phyloP scores from a whole-genome alignment of 306 rosid species.

The Purshia tridentata region DNA sequence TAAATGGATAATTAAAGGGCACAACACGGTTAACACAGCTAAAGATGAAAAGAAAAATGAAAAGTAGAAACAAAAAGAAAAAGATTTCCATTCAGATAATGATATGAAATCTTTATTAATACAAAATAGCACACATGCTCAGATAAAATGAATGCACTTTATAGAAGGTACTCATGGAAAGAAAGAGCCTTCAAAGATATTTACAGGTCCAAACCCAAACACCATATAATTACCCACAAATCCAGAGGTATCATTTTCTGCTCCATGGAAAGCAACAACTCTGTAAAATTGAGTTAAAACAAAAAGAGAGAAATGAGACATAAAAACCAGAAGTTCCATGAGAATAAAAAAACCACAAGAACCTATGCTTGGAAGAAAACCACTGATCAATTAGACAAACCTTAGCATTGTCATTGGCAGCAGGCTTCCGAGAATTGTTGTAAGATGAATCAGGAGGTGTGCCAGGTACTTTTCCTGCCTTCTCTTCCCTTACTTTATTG shows the following conservation, averaged over 20 bases:
- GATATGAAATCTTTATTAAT: conserved; percentile 17
- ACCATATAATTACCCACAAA: conserved; percentile 37
- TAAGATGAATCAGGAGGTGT: conserved; percentile 44
- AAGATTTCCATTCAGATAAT: conserved; percentile 14
- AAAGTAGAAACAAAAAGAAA: background rate
- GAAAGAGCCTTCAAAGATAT: conserved; percentile 36
- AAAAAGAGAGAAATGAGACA: conserved; percentile 22
- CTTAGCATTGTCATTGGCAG: conserved; percentile 39
- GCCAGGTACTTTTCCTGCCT: conserved; percentile 45
- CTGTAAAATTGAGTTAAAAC: conserved; percentile 42
- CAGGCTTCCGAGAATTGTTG: conserved; percentile 23
- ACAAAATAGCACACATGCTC: conserved; percentile 34
- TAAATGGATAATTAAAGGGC: conserved; percentile 3
- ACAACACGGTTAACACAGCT: conserved; percentile 2
- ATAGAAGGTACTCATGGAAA: conserved; percentile 18
- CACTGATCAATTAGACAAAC: conserved; percentile 31
- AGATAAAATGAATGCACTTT: conserved; percentile 18
- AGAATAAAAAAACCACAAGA: conserved; percentile 2
- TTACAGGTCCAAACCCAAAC: conserved; percentile 55
- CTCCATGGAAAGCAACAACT: conserved; percentile 69
- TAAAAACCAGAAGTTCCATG: background rate
- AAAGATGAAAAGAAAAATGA: background rate
- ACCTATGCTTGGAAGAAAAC: background rate
- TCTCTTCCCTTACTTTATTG: conserved; percentile 71
- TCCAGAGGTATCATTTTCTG: conserved; percentile 40